Evolutionary conservation across 2,329 filamentous ascomycete genomes (phyloP).

Genomic region (Diaporthe capsici): DNA sequence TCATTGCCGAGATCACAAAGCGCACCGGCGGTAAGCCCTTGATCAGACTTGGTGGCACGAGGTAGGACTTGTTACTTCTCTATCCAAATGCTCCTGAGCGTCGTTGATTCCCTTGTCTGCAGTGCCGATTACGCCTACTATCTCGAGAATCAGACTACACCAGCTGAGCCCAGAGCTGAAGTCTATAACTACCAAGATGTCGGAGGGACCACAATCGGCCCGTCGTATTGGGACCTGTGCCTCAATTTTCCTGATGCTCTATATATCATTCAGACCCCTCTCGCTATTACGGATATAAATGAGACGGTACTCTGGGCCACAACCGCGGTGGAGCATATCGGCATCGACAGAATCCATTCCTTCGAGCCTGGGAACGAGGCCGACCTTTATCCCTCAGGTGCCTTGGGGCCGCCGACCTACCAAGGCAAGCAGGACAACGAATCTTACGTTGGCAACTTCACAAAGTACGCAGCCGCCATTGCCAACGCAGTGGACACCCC

Average conservation of each 20-base stretch:
- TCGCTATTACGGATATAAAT: slow-evolving; percentile 53
- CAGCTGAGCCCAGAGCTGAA: slow-evolving; percentile 51
- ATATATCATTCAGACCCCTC: slow-evolving; percentile 54
- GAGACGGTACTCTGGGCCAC: slow-evolving; percentile 53
- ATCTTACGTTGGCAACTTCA: slow-evolving; percentile 54
- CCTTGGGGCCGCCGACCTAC: slow-evolving; percentile 51
- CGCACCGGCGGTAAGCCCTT: slow-evolving; percentile 53
- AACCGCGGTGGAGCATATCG: slow-evolving; percentile 49
- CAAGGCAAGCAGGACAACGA: slow-evolving; percentile 52
- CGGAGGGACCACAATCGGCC: slow-evolving; percentile 52
- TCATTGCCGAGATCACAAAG: slow-evolving; percentile 51
- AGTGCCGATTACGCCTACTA: slow-evolving; percentile 54
- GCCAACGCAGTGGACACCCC: slow-evolving; percentile 47
- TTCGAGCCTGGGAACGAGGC: slow-evolving; percentile 55
- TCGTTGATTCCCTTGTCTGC: neutral
- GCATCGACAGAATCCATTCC: slow-evolving; percentile 52
- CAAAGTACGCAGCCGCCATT: slow-evolving; percentile 51
- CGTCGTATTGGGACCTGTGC: slow-evolving; percentile 52
- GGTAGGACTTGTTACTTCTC: neutral
- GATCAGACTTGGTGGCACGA: slow-evolving; percentile 53
- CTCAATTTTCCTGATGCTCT: slow-evolving; percentile 50
- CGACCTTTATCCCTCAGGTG: slow-evolving; percentile 50
- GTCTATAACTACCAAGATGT: slow-evolving; percentile 53
- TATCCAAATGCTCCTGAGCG: neutral
- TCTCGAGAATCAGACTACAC: slow-evolving; percentile 49